Base-by-base conservation (phyloP, 2,329 filamentous ascomycete genomes). In the Fonsecaea multimorphosa region DNA sequence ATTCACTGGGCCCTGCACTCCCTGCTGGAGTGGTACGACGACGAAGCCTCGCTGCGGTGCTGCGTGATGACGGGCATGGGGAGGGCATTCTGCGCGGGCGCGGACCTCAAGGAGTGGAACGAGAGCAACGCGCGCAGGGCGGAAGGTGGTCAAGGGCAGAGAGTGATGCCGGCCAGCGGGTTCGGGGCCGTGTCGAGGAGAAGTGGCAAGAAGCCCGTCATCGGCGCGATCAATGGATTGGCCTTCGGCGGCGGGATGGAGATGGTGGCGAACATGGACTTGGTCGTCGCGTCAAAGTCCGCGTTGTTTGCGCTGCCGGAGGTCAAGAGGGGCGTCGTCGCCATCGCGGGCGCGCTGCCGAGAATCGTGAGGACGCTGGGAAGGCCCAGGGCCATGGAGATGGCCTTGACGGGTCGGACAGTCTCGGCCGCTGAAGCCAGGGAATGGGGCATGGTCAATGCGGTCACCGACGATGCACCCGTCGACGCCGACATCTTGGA, bases 171-270 rank as follows among this genome's bases (percentile, higher is more conserved):
- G 1, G 24, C 70, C 9, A 72, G 72, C 8, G 79, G 79, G 11
- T 80, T 81, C 65, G 78, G 76, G 36, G 78, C 76, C 1, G 73
- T 70, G 19, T 59, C 85, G 58, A 87, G 90, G 69, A 83, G 90
- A 29, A 76, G 77, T 2, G 90, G 90, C 56, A 87, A 86, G 76
- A 93, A 93, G 73, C 91, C 91, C 9, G 82, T 93, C 60, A 84
- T 93, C 31, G 89, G 87, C 1, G 91, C 91, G 1, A 88, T 93
- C 29, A 91, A 92, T 73, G 91, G 91, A 7, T 79, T 90, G 11
- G 91, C 89, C 66, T 83, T 91, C 52, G 91, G 91, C 29, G 91
- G 91, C 56, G 91, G 90, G 1, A 88, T 90, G 76, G 91, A 93
- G 80, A 91, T 92, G 79, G 83, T 87, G 12, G 80, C 90, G 56